Evolutionary conservation across 179 eudicot species (phyloP), one percentile per base, ranked within the genome.

Genomic region (Kewa caespitosa): DNA sequence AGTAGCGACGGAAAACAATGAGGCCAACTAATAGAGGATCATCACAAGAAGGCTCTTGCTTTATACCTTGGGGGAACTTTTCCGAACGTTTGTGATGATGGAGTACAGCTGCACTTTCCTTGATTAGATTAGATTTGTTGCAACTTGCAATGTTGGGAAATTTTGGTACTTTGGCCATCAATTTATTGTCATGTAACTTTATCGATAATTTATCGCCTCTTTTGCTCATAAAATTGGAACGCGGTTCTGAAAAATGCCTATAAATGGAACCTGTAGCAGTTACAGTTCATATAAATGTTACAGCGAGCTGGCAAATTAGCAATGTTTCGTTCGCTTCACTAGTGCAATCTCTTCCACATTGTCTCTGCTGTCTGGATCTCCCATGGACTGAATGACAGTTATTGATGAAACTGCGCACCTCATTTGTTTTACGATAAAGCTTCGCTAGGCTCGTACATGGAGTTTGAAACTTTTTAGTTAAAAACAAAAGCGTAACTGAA

Each of bases 1-100:
- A 0, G 83, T 78, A 27, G 89, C 85, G 48, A 63, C 41, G 32
- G 89, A 85, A 69, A 76, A 77, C 17, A 76, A 72, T n/a, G 88
- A 85, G 75, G 82, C 73, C 73, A 63, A 79, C 55, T 74, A 72
- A 6, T 55, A 39, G 25, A 36, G 28, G 38, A 68, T 27, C 42
- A 6, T 17, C 36, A 46, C 61, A 20, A 12, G 60, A 23, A 18
- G 52, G 42, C 38, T 0, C 31, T 20, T 77, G 57, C 32, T 32
- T 30, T 72, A 72, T 72, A 68, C 72, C n/a, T 60, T 25, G 79
- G 42, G 67, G 43, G 54, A 59, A 72, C 41, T 43, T 74, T 69
- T 78, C 62, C 63, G 43, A n/a, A 36, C 37, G 38, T 34, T 42
- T 43, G 75, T 34, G 39, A 77, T 77, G 63, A 72, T 67, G 41